phyloP scores from a whole-genome alignment of 2,329 filamentous ascomycete species.

The Hypoxylon sp. region DNA sequence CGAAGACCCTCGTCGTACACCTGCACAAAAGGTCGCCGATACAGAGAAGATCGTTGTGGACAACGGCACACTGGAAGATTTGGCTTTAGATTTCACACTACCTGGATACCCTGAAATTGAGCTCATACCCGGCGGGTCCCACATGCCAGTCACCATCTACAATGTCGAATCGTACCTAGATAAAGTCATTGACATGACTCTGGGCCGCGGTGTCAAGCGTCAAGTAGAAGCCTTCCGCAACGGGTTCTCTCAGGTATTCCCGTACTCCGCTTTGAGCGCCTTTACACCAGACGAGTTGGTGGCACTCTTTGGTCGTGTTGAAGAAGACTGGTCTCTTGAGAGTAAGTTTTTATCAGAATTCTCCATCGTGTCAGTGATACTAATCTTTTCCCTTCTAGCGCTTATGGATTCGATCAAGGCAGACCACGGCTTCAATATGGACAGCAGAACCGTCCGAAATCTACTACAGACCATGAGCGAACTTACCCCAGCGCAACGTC shows the following conservation, averaged over 20 bases:
- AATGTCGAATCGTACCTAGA: slow-evolving; percentile 94
- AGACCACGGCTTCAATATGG: slow-evolving; percentile 98
- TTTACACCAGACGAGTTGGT: slow-evolving; percentile 97
- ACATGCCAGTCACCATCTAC: slow-evolving; percentile 84
- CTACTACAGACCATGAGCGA: slow-evolving; percentile 95
- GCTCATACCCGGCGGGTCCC: slow-evolving; percentile 79
- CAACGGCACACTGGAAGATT: slow-evolving; percentile 83
- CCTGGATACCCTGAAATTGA: slow-evolving; percentile 93
- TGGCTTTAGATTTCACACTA: slow-evolving; percentile 93
- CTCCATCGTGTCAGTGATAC: slow-evolving; percentile 43
- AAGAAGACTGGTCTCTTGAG: slow-evolving; percentile 98
- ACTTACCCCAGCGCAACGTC: slow-evolving; percentile 78
- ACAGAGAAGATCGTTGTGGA: slow-evolving; percentile 80
- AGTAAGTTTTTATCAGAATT: slow-evolving; percentile 72
- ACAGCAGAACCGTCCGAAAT: slow-evolving; percentile 95
- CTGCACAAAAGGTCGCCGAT: slow-evolving; percentile 78
- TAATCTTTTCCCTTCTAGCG: slow-evolving; percentile 65
- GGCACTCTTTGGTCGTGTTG: slow-evolving; percentile 90
- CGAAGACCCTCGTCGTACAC: slow-evolving; percentile 74
- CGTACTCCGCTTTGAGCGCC: slow-evolving; percentile 89
- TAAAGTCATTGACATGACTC: slow-evolving; percentile 89
- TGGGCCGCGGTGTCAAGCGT: slow-evolving; percentile 87
- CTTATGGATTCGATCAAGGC: slow-evolving; percentile 99
- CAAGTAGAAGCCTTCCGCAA: slow-evolving; percentile 92
- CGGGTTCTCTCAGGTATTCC: slow-evolving; percentile 96